Percentiles rank a stretch among this genome's conserved stretches.
Conservation (phyloP, 1,139 yeast genomes). For the Lodderomyces margitis region DNA sequence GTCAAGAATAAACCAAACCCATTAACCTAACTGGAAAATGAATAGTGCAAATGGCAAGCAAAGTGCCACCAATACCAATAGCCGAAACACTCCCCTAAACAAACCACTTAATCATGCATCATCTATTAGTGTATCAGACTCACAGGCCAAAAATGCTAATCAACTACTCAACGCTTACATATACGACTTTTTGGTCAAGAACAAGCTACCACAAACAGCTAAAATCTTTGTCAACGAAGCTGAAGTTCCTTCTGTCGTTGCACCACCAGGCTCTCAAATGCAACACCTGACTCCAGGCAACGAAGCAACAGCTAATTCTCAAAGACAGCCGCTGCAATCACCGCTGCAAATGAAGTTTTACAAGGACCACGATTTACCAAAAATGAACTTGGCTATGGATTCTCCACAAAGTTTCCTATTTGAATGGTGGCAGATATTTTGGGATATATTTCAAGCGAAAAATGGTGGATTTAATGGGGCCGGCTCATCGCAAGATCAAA, state of each 20-base stretch:
- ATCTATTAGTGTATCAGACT: slow-evolving; percentile 37
- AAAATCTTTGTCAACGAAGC: slow-evolving; percentile 72
- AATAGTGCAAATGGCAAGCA: slow-evolving; percentile 1
- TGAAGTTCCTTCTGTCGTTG: slow-evolving; percentile 39
- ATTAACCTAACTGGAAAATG: background rate
- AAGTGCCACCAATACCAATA: background rate
- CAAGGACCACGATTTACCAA: slow-evolving; percentile 45
- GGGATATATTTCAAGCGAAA: slow-evolving; percentile 89
- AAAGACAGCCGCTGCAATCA: slow-evolving; percentile 13
- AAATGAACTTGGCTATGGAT: slow-evolving; percentile 57
- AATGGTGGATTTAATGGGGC: slow-evolving; percentile 26
- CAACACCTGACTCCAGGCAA: background rate
- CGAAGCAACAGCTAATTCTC: background rate
- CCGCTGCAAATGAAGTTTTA: slow-evolving; percentile 13
- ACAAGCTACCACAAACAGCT: slow-evolving; percentile 71
- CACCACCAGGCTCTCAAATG: background rate
- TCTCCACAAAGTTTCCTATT: slow-evolving; percentile 84
- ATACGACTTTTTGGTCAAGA: slow-evolving; percentile 80
- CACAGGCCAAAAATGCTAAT: slow-evolving; percentile 55
- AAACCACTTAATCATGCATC: slow-evolving; percentile 10
- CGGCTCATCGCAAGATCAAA: slow-evolving; percentile 1
- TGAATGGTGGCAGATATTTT: slow-evolving; percentile 97
- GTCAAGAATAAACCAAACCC: background rate
- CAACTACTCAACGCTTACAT: slow-evolving; percentile 81
- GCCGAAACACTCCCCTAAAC: slow-evolving; percentile 5